Percentiles rank a stretch among this genome's conserved stretches.
phyloP scores from a whole-genome alignment of 352 stramenopile genomes.

The Globisporangium irregulare region DNA sequence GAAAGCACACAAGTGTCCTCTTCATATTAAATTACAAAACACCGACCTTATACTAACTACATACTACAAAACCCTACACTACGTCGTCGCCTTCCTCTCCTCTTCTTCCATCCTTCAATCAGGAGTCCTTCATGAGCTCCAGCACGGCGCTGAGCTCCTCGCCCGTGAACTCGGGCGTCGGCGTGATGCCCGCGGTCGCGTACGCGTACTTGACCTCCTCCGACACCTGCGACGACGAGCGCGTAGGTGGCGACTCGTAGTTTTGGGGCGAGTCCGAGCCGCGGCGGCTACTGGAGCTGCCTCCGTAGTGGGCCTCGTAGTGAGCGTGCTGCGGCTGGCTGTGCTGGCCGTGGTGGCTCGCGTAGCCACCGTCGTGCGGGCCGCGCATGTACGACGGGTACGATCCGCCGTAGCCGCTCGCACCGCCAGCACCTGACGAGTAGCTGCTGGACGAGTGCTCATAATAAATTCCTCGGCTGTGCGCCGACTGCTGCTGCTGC shows the following conservation, averaged over 20 bases:
- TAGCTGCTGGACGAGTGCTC: slow-evolving; percentile 16
- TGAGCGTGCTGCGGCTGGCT: slow-evolving; percentile 22
- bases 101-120: neutral
- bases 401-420: slow-evolving; percentile 14
- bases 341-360: slow-evolving; percentile 13
- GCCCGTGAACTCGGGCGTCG: slow-evolving; percentile 37
- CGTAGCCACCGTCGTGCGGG: slow-evolving; percentile 27
- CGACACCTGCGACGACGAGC: slow-evolving; percentile 18
- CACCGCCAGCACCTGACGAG: neutral
- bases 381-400: slow-evolving; percentile 45
- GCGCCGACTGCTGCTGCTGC: slow-evolving; percentile 15
- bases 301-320: slow-evolving; percentile 24
- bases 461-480: slow-evolving; percentile 25
- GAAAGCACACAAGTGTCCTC: neutral
- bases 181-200: slow-evolving; percentile 18
- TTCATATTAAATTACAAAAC: slow-evolving; percentile 14
- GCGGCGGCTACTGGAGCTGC: neutral
- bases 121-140: slow-evolving; percentile 51
- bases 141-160: slow-evolving; percentile 47
- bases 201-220: slow-evolving; percentile 33
- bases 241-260: slow-evolving; percentile 33
- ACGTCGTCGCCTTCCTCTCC: too few species aligned
- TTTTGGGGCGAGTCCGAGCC: slow-evolving; percentile 11
- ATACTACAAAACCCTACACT: neutral
- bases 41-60: neutral